phyloP scores from a whole-genome alignment of 768 basidiomycete genomes.

The Botryobasidium botryosum region DNA sequence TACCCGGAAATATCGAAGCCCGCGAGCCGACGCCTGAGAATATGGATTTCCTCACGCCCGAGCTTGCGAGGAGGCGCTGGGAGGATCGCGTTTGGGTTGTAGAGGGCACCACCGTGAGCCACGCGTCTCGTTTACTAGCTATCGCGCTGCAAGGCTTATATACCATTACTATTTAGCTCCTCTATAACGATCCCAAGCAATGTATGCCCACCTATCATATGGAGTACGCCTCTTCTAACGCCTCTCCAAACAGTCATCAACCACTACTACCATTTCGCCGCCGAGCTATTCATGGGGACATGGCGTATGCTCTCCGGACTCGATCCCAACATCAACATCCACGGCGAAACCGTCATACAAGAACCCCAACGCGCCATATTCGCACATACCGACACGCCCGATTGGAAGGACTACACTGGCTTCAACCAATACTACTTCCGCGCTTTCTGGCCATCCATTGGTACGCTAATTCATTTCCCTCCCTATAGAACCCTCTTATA shows the following conservation, averaged over 20 bases:
- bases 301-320: constrained; percentile 40
- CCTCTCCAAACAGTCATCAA: no score
- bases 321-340: constrained; percentile 17
- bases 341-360: constrained; percentile 26
- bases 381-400: constrained; percentile 27
- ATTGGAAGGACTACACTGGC: constrained; percentile 60
- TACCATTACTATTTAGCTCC: constrained; percentile 27
- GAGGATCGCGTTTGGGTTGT: constrained; percentile 44
- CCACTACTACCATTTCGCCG: constrained; percentile 84
- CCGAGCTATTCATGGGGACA: constrained; percentile 58
- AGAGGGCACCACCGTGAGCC: constrained; percentile 51
- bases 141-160: constrained; percentile 24
- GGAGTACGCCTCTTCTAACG: constrained; percentile 15
- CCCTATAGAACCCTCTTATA: not conserved
- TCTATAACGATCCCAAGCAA: constrained; percentile 44
- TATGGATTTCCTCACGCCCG: constrained; percentile 42
- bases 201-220: constrained; percentile 20
- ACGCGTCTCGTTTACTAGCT: constrained; percentile 2
- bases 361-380: constrained; percentile 56
- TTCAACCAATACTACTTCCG: constrained; percentile 68
- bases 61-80: constrained; percentile 48
- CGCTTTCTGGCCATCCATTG: constrained; percentile 52
- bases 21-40: constrained; percentile 49
- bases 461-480: constrained; percentile 34
- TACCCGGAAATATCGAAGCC: constrained; percentile 43